A percentile compares a stretch with the other conserved stretches of the same genome.
Evolutionary conservation across 257 asterid genomes (phyloP).

Genomic region (Ophiorrhiza pumila): DNA sequence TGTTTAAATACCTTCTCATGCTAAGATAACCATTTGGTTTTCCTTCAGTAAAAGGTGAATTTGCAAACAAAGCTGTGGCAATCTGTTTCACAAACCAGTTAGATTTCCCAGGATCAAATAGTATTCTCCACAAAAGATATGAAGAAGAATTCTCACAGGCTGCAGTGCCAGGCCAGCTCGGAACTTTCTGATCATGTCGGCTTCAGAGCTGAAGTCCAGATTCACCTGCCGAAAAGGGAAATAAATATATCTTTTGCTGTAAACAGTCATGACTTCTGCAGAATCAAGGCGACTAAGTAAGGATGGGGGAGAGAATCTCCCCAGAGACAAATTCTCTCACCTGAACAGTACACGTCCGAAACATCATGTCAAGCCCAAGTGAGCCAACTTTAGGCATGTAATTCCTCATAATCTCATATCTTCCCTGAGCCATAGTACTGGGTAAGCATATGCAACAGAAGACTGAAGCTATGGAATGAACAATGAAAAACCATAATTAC

Average conservation of each 20-base stretch:
- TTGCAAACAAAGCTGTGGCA: slow-evolving; percentile 95
- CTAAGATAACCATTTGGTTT: slow-evolving; percentile 92
- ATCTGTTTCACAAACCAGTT: slow-evolving; percentile 56
- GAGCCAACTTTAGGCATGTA: slow-evolving; percentile 99
- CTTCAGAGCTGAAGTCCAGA: slow-evolving; percentile 91
- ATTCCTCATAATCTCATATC: slow-evolving; percentile 83
- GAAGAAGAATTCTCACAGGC: slow-evolving; percentile 64
- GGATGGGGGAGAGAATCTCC: not conserved
- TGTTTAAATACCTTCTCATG: slow-evolving; percentile 74
- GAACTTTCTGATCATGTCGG: slow-evolving; percentile 92
- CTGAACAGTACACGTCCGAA: slow-evolving; percentile 96
- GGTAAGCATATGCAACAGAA: slow-evolving; percentile 36
- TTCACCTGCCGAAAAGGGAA: slow-evolving; percentile 61
- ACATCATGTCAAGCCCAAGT: slow-evolving; percentile 96
- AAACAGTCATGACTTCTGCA: not conserved
- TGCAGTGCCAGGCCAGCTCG: slow-evolving; percentile 95
- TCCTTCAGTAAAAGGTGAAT: slow-evolving; percentile 97
- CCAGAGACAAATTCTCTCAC: slow-evolving; percentile 27
- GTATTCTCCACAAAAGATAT: slow-evolving; percentile 1
- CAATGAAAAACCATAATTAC: not conserved
- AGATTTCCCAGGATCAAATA: slow-evolving; percentile 26
- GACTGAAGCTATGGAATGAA: slow-evolving; percentile 7
- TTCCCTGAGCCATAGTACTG: slow-evolving; percentile 60
- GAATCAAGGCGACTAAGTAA: not conserved
- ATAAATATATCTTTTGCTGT: not conserved